Conservation (phyloP, 2,329 filamentous ascomycete species). For the Bipolaris oryzae region DNA sequence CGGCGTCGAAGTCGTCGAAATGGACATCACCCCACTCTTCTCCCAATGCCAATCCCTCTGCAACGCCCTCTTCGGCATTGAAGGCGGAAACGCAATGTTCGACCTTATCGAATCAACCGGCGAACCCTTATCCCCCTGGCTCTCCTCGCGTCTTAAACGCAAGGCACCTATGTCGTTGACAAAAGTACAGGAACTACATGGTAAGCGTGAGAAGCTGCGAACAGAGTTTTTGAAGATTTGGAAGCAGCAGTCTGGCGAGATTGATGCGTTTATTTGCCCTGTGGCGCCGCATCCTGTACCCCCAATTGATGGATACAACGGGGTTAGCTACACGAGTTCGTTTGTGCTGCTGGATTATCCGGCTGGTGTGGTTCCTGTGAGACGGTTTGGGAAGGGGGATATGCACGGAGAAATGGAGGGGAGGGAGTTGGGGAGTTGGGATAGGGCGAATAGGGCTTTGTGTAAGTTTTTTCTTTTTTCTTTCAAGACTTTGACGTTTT, state of each 20-base stretch:
- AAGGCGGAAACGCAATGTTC: slow-evolving; percentile 63
- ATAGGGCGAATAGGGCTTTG: slow-evolving; percentile 63
- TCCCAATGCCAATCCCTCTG: slow-evolving; percentile 62
- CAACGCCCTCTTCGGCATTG: slow-evolving; percentile 63
- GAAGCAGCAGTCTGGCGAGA: slow-evolving; percentile 51
- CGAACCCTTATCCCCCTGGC: slow-evolving; percentile 66
- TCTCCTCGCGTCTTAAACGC: slow-evolving; percentile 58
- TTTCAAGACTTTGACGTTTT: background rate
- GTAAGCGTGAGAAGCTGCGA: slow-evolving; percentile 58
- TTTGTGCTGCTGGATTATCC: slow-evolving; percentile 69
- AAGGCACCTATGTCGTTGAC: slow-evolving; percentile 56
- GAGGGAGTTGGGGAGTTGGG: slow-evolving; percentile 60
- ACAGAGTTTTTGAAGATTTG: slow-evolving; percentile 64
- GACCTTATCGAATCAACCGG: slow-evolving; percentile 61
- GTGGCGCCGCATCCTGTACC: slow-evolving; percentile 69
- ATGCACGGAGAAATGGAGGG: slow-evolving; percentile 55
- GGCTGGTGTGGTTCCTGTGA: slow-evolving; percentile 62
- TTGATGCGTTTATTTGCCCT: slow-evolving; percentile 69
- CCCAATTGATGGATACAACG: slow-evolving; percentile 66
- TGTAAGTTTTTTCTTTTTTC: slow-evolving; percentile 49
- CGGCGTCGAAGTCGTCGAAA: slow-evolving; percentile 64
- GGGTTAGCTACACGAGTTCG: slow-evolving; percentile 65
- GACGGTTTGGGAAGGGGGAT: slow-evolving; percentile 57
- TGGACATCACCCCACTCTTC: slow-evolving; percentile 60
- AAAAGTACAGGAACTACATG: slow-evolving; percentile 60